Conservation (phyloP, 1,284 basidiomycete genomes). For the Pseudozyma tsukubaensis region DNA sequence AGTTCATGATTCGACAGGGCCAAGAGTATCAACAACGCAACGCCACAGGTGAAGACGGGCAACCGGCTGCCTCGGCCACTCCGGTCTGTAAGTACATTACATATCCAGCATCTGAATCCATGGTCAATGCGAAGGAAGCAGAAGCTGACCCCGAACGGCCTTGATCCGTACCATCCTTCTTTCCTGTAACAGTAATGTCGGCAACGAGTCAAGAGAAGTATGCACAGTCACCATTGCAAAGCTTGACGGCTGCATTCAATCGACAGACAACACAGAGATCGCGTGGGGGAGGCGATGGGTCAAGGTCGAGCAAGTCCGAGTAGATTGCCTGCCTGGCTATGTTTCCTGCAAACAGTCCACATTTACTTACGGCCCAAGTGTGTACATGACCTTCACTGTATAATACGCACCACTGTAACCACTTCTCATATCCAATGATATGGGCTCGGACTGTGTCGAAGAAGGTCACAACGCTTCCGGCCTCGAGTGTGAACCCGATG, state of each 20-base stretch:
- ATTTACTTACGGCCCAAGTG: no score
- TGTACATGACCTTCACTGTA: no score
- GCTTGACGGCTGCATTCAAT: slow-evolving; percentile 37
- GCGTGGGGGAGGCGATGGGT: slow-evolving; percentile 3
- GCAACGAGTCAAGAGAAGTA: slow-evolving; percentile 36
- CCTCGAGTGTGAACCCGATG: neutral
- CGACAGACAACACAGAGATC: slow-evolving; percentile 45
- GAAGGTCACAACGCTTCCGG: neutral
- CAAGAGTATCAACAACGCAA: slow-evolving; percentile 20
- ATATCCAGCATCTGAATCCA: neutral
- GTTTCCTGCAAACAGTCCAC: neutral
- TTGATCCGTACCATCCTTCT: neutral
- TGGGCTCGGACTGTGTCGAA: no score
- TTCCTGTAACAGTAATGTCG: slow-evolving; percentile 32
- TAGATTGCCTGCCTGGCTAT: neutral
- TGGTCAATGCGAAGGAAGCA: neutral
- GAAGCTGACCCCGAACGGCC: neutral
- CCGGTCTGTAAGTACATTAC: slow-evolving; percentile 36
- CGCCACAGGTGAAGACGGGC: slow-evolving; percentile 4
- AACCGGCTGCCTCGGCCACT: neutral
- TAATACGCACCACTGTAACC: no score
- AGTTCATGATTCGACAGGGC: slow-evolving; percentile 50
- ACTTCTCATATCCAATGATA: no score
- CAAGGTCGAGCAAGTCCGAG: neutral
- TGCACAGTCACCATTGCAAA: slow-evolving; percentile 44